Evolutionary conservation across 73 alveolate species (phyloP).

Genomic region (Paramecium biaurelia): DNA sequence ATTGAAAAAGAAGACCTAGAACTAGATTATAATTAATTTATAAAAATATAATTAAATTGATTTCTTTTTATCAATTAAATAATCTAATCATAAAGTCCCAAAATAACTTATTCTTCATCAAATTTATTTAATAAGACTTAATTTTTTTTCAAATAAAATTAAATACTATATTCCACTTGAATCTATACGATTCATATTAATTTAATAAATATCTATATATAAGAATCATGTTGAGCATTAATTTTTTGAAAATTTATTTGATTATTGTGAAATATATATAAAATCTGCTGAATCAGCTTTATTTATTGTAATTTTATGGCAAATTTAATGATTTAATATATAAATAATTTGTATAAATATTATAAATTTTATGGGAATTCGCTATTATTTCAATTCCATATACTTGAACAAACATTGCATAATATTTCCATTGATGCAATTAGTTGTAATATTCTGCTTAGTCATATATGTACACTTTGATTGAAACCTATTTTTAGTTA

Average conservation of each 20-base stretch:
- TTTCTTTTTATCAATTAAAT: background rate
- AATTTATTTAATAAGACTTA: no score
- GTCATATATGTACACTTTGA: background rate
- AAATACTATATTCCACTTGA: background rate
- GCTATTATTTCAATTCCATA: constrained; percentile 28
- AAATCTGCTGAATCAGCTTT: background rate
- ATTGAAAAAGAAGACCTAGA: background rate
- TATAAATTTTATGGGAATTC: constrained; percentile 9
- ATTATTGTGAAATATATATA: background rate
- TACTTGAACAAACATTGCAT: background rate
- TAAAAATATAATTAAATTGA: background rate
- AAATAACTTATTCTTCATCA: background rate
- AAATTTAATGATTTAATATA: background rate
- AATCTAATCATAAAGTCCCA: background rate
- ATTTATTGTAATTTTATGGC: background rate
- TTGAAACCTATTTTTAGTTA: background rate
- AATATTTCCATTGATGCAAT: background rate
- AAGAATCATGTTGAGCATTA: background rate
- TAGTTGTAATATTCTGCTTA: background rate
- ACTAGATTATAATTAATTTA: background rate
- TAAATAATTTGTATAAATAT: background rate
- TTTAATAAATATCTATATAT: no score
- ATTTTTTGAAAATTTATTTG: no score
- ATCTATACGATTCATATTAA: background rate
- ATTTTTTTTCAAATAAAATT: no score